Conservation (phyloP, 139 green algal species). For the Chlamydomonas schloesseri region DNA sequence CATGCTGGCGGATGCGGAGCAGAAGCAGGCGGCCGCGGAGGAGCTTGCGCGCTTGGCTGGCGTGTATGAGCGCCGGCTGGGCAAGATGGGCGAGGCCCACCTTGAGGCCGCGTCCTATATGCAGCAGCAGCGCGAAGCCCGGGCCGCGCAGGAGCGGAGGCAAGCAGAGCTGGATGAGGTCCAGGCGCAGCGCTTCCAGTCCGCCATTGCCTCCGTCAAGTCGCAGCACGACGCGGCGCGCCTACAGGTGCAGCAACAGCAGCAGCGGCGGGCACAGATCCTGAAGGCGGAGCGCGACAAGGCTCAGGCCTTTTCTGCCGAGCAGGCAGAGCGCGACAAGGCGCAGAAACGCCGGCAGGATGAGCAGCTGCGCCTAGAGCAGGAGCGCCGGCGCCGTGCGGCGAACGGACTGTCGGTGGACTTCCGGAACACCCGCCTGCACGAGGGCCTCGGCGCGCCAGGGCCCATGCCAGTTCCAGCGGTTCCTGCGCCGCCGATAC, state of each 20-base stretch:
- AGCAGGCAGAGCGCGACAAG: not conserved
- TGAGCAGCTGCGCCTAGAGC: not conserved
- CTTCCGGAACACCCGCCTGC: conserved; percentile 23
- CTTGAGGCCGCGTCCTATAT: conserved; percentile 13
- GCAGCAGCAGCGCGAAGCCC: conserved; percentile 1
- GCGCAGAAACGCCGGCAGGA: conserved; percentile 6
- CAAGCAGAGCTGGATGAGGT: not conserved
- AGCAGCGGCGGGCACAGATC: conserved; percentile 12
- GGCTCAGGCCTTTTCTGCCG: not conserved
- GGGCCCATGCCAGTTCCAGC: not conserved
- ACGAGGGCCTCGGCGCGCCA: conserved; percentile 5
- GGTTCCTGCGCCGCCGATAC: not conserved
- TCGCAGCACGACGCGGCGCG: not conserved
- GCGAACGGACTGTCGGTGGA: conserved; percentile 22
- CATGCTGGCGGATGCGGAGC: not conserved
- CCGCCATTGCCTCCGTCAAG: not conserved
- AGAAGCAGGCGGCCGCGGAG: not conserved
- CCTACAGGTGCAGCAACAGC: not conserved
- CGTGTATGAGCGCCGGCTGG: not conserved
- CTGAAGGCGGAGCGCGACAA: conserved; percentile 1
- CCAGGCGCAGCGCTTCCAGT: not conserved
- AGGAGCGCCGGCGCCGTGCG: conserved; percentile 3
- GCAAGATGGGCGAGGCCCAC: conserved; percentile 17
- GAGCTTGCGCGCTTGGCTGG: conserved; percentile 15
- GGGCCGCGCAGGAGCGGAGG: not conserved